Evolutionary conservation across 495 filamentous ascomycete species (phyloP).

Genomic region (Lasiosphaeriaceae sp.): DNA sequence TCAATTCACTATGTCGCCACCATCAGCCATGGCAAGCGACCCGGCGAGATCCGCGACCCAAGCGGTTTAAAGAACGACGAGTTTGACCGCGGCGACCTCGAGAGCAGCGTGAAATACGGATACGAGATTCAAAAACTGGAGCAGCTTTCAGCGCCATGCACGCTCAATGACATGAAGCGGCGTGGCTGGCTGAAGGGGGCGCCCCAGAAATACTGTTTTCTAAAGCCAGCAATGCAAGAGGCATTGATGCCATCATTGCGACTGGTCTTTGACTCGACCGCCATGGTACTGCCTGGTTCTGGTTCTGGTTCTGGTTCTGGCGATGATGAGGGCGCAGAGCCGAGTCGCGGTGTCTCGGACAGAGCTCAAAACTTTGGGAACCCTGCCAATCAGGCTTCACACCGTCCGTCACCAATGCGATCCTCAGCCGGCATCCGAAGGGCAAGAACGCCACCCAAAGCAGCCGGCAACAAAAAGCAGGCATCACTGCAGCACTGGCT

Average conservation of each 20-base stretch:
- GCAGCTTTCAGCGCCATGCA: not conserved
- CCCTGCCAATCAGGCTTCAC: too few relatives aligned
- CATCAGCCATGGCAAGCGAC: conserved; percentile 2
- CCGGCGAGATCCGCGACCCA: conserved; percentile 7
- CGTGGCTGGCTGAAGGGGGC: not conserved
- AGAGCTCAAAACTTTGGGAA: too few relatives aligned
- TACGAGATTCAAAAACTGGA: conserved; percentile 1
- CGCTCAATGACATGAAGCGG: not conserved
- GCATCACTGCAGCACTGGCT: too few relatives aligned
- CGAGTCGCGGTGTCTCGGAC: too few relatives aligned
- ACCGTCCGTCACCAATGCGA: too few relatives aligned
- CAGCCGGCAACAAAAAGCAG: too few relatives aligned
- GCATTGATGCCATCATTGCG: not conserved
- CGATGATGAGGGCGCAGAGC: too few relatives aligned
- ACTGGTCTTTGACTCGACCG: not conserved
- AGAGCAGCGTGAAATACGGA: not conserved
- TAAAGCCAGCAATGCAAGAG: not conserved
- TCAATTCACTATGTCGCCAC: conserved; percentile 11
- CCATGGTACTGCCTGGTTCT: not conserved
- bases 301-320: too few relatives aligned
- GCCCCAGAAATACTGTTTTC: conserved; percentile 3
- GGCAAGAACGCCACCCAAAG: too few relatives aligned
- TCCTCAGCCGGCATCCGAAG: too few relatives aligned
- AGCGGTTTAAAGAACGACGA: not conserved
- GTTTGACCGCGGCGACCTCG: not conserved